phyloP scores from a whole-genome alignment of 179 eudicot species.

The Heliamphora pulchella region DNA sequence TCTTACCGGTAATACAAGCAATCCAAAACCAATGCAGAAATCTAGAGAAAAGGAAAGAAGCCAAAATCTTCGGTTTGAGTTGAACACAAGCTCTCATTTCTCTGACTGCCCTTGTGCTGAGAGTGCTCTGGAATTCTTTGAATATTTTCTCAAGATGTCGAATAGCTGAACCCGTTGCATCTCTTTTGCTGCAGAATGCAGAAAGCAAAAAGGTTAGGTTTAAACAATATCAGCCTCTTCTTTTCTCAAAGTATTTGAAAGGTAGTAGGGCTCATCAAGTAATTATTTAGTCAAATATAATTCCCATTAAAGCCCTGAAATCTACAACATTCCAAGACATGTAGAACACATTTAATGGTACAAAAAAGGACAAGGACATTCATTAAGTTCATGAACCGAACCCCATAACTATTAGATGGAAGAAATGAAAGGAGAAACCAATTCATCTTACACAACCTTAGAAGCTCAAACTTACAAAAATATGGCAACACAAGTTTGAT shows the following conservation, averaged over 20 bases:
- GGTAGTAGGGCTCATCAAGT: neutral
- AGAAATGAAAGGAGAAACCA: conserved; percentile 1
- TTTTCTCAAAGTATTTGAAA: neutral
- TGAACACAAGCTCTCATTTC: conserved; percentile 19
- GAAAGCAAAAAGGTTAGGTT: neutral
- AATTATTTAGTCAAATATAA: neutral
- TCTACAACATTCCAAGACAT: neutral
- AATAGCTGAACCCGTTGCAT: conserved; percentile 44
- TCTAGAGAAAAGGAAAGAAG: neutral
- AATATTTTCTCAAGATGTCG: conserved; percentile 50
- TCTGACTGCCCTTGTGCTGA: conserved; percentile 22
- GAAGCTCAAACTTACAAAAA: neutral
- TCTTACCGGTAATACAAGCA: neutral
- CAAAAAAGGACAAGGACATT: neutral
- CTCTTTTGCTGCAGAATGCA: conserved; percentile 42
- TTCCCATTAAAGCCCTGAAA: neutral
- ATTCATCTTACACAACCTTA: neutral
- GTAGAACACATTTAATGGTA: neutral
- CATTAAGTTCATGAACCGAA: conserved; percentile 2
- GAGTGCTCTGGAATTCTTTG: conserved; percentile 24
- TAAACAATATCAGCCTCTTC: neutral
- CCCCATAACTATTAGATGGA: neutral
- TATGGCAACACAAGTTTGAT: neutral
- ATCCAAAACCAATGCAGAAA: neutral
- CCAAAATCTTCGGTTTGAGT: neutral